Evolutionary conservation across 768 basidiomycete genomes (phyloP).

Genomic region (Terana coerulea): DNA sequence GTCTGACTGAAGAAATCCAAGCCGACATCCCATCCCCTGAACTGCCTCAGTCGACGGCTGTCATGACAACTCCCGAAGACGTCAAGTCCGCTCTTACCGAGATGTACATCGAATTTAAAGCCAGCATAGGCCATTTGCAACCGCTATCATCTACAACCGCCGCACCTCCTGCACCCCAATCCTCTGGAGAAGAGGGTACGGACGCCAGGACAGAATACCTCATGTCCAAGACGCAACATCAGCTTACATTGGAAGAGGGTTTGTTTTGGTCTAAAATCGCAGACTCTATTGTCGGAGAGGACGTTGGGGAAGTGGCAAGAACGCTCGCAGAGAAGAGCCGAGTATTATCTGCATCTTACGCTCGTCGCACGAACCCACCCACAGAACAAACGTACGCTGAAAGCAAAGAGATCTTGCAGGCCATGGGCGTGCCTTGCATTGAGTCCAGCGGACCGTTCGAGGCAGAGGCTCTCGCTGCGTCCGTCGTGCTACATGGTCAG

Average conservation of each 20-base stretch:
- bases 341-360: slow-evolving; percentile 60
- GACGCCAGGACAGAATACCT: slow-evolving; percentile 40
- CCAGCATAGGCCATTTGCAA: slow-evolving; percentile 17
- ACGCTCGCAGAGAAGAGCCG: slow-evolving; percentile 48
- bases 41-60: background rate
- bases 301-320: slow-evolving; percentile 14
- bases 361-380: slow-evolving; percentile 58
- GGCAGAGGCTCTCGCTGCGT: slow-evolving; percentile 82
- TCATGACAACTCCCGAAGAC: background rate
- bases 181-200: slow-evolving; percentile 19
- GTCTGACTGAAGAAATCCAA: background rate
- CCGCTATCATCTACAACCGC: slow-evolving; percentile 10
- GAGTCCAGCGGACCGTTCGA: slow-evolving; percentile 68
- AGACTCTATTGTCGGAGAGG: slow-evolving; percentile 17
- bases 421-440: slow-evolving; percentile 83
- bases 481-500: slow-evolving; percentile 66
- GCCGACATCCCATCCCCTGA: background rate
- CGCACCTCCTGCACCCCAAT: background rate
- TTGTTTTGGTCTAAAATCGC: slow-evolving; percentile 51
- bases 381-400: slow-evolving; percentile 65
- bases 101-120: slow-evolving; percentile 35
- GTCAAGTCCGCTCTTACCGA: slow-evolving; percentile 37
- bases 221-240: slow-evolving; percentile 60
- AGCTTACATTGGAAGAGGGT: slow-evolving; percentile 59
- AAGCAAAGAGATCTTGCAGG: slow-evolving; percentile 59